Conservation (phyloP, 345 rosid species). For the Syzygium grande region DNA sequence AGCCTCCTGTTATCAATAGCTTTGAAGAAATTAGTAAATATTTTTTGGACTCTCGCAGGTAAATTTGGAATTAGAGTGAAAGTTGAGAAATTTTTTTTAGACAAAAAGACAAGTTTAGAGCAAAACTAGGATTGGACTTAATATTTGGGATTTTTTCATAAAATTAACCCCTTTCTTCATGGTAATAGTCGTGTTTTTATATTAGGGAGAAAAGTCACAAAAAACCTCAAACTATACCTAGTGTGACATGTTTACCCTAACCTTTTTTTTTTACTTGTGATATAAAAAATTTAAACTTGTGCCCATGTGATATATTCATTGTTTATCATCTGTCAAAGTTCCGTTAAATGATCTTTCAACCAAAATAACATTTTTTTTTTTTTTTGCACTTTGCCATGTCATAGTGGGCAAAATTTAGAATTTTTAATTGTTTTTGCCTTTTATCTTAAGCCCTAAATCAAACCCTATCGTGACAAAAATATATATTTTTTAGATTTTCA, state of each 20-base stretch:
- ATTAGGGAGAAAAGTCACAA: no score
- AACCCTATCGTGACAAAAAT: neutral
- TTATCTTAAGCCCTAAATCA: neutral
- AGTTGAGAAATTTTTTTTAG: neutral
- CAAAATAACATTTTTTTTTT: no score
- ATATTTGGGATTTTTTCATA: neutral
- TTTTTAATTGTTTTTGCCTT: no score
- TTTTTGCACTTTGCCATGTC: no score
- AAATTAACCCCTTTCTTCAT: neutral
- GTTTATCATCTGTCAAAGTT: no score
- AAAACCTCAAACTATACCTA: no score
- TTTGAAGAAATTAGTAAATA: neutral
- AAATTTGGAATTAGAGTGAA: neutral
- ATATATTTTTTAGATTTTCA: neutral
- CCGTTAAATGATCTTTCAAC: no score
- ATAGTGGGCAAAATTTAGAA: no score
- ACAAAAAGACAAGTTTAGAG: neutral
- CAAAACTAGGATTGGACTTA: neutral
- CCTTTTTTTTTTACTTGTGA: no score
- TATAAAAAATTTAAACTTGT: no score
- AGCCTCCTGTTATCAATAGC: neutral
- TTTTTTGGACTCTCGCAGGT: rapidly evolving
- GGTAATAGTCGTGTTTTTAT: neutral
- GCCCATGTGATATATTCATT: no score
- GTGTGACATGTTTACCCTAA: no score